phyloP scores from a whole-genome alignment of 257 asterid species.

The Solanum tarapatanum region DNA sequence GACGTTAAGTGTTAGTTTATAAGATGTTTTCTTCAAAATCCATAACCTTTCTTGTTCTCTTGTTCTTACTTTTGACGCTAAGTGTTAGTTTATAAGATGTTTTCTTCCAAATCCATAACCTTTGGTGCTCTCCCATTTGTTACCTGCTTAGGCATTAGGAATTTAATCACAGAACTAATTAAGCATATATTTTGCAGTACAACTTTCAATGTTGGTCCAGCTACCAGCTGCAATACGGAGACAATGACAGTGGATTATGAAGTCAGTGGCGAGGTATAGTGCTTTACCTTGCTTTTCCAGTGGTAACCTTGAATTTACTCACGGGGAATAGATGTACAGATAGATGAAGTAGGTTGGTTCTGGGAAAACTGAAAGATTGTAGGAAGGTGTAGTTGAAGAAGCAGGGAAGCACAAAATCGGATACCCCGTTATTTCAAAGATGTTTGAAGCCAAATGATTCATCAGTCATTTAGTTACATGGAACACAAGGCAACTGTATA shows the following conservation, averaged over 20 bases:
- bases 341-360: background rate
- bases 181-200: constrained; percentile 48
- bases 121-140: background rate
- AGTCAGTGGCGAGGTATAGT: constrained; percentile 81
- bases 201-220: constrained; percentile 64
- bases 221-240: constrained; percentile 34
- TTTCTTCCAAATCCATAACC: background rate
- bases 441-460: background rate
- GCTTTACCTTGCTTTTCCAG: background rate
- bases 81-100: background rate
- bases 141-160: background rate
- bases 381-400: background rate
- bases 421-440: background rate
- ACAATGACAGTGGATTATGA: constrained; percentile 43
- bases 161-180: background rate
- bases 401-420: background rate
- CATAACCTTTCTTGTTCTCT: background rate
- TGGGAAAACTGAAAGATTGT: background rate
- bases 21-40: background rate
- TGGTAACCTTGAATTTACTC: background rate
- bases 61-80: background rate
- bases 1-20: background rate
- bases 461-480: background rate
- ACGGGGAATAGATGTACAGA: background rate
- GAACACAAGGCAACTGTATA: background rate